phyloP scores from a whole-genome alignment of 257 asterid genomes.

The Henckelia pumila region DNA sequence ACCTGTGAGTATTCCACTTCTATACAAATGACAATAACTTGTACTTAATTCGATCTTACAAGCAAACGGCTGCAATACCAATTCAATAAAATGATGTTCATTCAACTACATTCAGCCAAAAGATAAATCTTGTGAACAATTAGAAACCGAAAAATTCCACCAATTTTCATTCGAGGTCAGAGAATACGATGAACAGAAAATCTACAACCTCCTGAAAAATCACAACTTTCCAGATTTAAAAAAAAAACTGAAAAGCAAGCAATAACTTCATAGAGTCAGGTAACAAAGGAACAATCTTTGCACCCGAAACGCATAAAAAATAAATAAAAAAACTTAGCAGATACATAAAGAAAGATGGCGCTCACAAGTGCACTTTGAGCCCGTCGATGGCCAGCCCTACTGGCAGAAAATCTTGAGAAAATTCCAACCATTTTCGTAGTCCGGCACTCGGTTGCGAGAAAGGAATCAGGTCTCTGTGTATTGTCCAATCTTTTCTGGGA shows the following conservation, averaged over 20 bases:
- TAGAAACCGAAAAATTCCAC: conserved; percentile 7
- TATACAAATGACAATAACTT: neutral
- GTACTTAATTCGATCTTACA: conserved; percentile 10
- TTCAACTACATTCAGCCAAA: neutral
- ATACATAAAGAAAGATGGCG: conserved; percentile 3
- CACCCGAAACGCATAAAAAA: neutral
- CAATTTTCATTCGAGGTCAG: conserved; percentile 12
- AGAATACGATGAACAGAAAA: neutral
- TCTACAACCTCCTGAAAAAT: conserved; percentile 15
- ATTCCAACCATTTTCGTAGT: conserved; percentile 72
- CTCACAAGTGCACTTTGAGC: conserved; percentile 85
- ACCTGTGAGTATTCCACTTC: too few relatives aligned
- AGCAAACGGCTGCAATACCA: neutral
- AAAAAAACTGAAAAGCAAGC: too few relatives aligned
- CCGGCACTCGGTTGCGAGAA: neutral
- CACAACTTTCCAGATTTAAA: conserved; percentile 19
- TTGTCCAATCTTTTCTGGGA: neutral
- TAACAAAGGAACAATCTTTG: conserved; percentile 1
- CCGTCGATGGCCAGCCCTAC: conserved; percentile 61
- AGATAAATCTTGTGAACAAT: neutral
- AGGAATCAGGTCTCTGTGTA: conserved; percentile 8
- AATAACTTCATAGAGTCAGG: too few relatives aligned
- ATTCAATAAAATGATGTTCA: neutral
- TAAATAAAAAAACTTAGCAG: neutral
- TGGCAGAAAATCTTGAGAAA: conserved; percentile 76